Evolutionary conservation across 768 basidiomycete genomes (phyloP), one percentile per base, ranked within the genome.

Genomic region (Kwoniella heveanensis): DNA sequence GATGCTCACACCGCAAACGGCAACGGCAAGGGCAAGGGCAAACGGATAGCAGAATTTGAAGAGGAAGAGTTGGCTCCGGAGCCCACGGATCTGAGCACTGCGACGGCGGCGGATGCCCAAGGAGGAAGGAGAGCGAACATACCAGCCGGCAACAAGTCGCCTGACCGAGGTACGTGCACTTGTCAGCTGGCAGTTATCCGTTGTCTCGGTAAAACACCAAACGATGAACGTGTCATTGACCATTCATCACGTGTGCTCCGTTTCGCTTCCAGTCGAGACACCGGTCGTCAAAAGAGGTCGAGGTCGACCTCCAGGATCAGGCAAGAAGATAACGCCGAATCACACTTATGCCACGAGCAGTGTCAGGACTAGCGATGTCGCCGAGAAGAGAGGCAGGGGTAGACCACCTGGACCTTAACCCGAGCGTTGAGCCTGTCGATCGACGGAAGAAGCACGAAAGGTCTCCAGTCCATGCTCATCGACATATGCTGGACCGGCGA

Each of bases 331-430:
- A n/a, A 52, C 26, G 24, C 19, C 51, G 27, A n/a, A 26, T n/a
- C 25, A 30, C 3, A 30, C 25, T 52, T 13, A n/a, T 6, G 22
- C 6, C 9, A 2, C 19, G 49, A 50, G 10, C 49, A 4, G 21
- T 17, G 17, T 17, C 22, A 13, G 4, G 17, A 50, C 17, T 2
- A 10, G 22, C 26, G 19, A 50, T 22, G 25, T 24, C 26, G 9
- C 48, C 48, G 48, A 52, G 51, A 52, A 52, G 22, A 52, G 51
- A 52, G 51, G 51, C 3, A 52, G 51, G 21, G 51, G 51, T 30
- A 52, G 51, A 52, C 51, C 51, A 8, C 51, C 51, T 2, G 51
- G 51, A 8, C n/a, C 51, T 27, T 25, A 27, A 17, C 27, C 25
- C 4, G 30, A 30, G 17, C 39, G 17, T 9, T 44, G 17, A 44